Base-by-base conservation (phyloP, 768 basidiomycete genomes). In the Erythrobasidium yunnanense region DNA sequence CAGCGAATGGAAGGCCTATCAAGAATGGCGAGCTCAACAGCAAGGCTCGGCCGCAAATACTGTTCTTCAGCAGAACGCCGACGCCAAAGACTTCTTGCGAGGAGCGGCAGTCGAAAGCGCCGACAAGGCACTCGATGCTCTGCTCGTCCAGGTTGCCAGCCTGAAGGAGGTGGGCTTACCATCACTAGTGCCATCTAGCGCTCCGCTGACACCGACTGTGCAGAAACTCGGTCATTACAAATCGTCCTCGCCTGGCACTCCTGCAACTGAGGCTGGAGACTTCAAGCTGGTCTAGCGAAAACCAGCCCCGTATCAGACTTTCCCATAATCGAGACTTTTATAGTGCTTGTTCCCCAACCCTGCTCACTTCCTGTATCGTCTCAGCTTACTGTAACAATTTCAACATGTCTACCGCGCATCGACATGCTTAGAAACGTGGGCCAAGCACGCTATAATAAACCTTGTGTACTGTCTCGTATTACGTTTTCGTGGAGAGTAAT, bases 361-460 rank as follows among this genome's bases (percentile, higher is more conserved):
- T 50, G 49, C 5, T 18, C 11, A 18, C 49, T 5, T 22, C 29
- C 58, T 73, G 69, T 52, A 68, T 69, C 23, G 49, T 54, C 32
- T 73, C 74, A 51, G 74, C 67, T 27, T 50, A 6, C 11, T 50
- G 49, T 50, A 50, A 11, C 49, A 22, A 50, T 22, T 50, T 50
- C 29, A 50, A n/a, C n/a, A n/a, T n/a, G n/a, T n/a, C n/a, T n/a
- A n/a, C n/a, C n/a, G n/a, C n/a, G n/a, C n/a, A n/a, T n/a, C n/a
- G n/a, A n/a, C n/a, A n/a, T n/a, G n/a, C n/a, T n/a, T n/a, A n/a
- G n/a, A n/a, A n/a, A n/a, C n/a, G n/a, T n/a, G n/a, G n/a, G n/a
- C n/a, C n/a, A n/a, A n/a, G n/a, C n/a, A n/a, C n/a, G n/a, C n/a
- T n/a, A n/a, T n/a, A n/a, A n/a, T n/a, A n/a, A n/a, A n/a, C n/a